Evolutionary conservation across 2,329 filamentous ascomycete species (phyloP).

Genomic region (Fusarium algeriense): DNA sequence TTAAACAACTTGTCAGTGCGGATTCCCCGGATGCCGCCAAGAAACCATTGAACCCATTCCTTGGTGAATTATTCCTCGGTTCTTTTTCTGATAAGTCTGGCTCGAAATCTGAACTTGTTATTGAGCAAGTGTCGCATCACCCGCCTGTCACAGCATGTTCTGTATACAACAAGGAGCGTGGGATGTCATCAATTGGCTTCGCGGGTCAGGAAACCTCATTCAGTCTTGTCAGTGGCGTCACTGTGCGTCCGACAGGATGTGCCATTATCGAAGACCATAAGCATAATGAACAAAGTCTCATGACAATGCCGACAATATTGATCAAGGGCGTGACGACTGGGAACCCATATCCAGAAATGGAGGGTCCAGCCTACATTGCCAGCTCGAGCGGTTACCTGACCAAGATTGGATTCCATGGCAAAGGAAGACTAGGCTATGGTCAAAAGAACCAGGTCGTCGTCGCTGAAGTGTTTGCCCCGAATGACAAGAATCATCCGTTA

Average conservation of each 20-base stretch:
- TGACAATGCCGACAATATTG: slow-evolving; percentile 26
- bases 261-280: slow-evolving; percentile 20
- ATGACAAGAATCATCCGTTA: neutral
- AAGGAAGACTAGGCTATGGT: slow-evolving; percentile 5
- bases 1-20: slow-evolving; percentile 20
- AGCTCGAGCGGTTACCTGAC: slow-evolving; percentile 24
- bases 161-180: slow-evolving; percentile 20
- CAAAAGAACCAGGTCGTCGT: slow-evolving; percentile 21
- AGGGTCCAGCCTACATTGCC: slow-evolving; percentile 16
- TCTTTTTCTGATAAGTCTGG: slow-evolving; percentile 50
- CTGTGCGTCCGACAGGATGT: slow-evolving; percentile 16
- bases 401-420: slow-evolving; percentile 18
- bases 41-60: slow-evolving; percentile 66
- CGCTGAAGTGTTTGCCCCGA: slow-evolving; percentile 9
- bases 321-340: slow-evolving; percentile 18
- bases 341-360: slow-evolving; percentile 15
- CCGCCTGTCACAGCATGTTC: slow-evolving; percentile 62
- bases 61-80: slow-evolving; percentile 63
- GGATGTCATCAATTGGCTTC: slow-evolving; percentile 18
- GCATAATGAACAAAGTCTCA: slow-evolving; percentile 14
- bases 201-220: slow-evolving; percentile 24
- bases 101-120: slow-evolving; percentile 49
- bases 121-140: slow-evolving; percentile 66
- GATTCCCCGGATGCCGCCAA: slow-evolving; percentile 45
- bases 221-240: slow-evolving; percentile 17